These are phyloP conservation scores for Mucor mucedo DNA, from an alignment of 371 early-diverging fungal genomes.

Conservation along the genomic window DNA sequence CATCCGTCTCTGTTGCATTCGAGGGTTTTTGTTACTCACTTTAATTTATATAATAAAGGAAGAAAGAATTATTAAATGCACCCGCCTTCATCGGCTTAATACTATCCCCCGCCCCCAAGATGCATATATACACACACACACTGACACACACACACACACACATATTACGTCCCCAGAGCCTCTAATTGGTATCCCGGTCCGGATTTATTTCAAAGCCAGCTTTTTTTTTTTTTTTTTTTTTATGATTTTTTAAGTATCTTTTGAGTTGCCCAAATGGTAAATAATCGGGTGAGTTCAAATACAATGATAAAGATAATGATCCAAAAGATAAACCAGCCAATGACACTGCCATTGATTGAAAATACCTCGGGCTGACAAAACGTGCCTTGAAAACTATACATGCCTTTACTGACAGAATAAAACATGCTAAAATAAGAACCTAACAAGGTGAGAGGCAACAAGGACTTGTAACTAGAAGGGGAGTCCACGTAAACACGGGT, in stretches of 20 bases:
- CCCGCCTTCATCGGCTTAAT: conserved; percentile 6
- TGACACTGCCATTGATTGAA: conserved; percentile 45
- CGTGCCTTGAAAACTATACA: conserved; percentile 74
- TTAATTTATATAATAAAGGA: conserved; percentile 32
- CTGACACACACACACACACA: too few species aligned
- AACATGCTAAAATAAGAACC: conserved; percentile 69
- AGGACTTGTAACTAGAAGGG: conserved; percentile 39
- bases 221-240: neutral
- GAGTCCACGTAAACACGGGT: conserved; percentile 54
- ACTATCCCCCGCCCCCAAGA: neutral
- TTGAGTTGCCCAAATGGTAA: neutral
- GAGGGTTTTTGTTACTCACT: conserved; percentile 19
- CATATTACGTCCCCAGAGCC: too few species aligned
- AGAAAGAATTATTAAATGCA: conserved; percentile 20
- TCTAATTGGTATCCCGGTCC: neutral
- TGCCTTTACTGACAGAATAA: conserved; percentile 63
- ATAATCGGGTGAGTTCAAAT: conserved; percentile 36
- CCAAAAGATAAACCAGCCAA: conserved; percentile 73
- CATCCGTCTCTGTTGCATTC: neutral
- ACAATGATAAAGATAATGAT: conserved; percentile 39
- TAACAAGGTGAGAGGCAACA: conserved; percentile 57
- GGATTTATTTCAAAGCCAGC: neutral
- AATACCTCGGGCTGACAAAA: conserved; percentile 64
- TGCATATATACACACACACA: neutral
- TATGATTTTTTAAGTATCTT: neutral